Evolutionary conservation across 257 asterid genomes (phyloP).

Genomic region (Penstemon barbatus): DNA sequence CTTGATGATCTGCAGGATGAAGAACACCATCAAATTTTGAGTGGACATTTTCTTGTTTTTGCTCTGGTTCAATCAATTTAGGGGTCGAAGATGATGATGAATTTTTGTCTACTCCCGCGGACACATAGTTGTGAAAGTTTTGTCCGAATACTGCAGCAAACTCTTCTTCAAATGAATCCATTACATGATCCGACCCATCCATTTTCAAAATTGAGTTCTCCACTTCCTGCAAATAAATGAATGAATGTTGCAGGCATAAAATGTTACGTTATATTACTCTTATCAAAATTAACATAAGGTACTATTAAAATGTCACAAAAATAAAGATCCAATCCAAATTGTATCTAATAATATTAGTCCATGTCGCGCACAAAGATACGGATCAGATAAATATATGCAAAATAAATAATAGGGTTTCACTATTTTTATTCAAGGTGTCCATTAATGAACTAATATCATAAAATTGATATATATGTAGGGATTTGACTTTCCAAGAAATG

Average conservation of each 20-base stretch:
- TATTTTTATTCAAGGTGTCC: no score
- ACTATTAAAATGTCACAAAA: no score
- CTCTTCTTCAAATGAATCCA: slow-evolving; percentile 31
- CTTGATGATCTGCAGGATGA: not conserved
- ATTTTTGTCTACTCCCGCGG: not conserved
- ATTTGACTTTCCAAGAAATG: no score
- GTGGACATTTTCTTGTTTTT: not conserved
- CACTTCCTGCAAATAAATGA: slow-evolving; percentile 14
- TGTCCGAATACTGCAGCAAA: slow-evolving; percentile 2
- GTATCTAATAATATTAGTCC: no score
- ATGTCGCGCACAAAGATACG: no score
- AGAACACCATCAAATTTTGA: not conserved
- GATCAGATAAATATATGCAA: no score
- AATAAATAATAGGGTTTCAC: no score
- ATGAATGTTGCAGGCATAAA: not conserved
- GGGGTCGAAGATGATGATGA: slow-evolving; percentile 5
- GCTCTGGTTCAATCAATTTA: not conserved
- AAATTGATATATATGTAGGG: no score
- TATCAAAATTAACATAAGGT: no score
- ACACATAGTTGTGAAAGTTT: slow-evolving; percentile 1
- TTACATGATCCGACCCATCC: slow-evolving; percentile 13
- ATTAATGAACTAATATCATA: no score
- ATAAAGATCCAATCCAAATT: no score
- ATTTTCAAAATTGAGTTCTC: slow-evolving; percentile 10
- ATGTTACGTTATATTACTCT: no score